phyloP scores from a whole-genome alignment of 768 basidiomycete species.

The Mycena belliarum region DNA sequence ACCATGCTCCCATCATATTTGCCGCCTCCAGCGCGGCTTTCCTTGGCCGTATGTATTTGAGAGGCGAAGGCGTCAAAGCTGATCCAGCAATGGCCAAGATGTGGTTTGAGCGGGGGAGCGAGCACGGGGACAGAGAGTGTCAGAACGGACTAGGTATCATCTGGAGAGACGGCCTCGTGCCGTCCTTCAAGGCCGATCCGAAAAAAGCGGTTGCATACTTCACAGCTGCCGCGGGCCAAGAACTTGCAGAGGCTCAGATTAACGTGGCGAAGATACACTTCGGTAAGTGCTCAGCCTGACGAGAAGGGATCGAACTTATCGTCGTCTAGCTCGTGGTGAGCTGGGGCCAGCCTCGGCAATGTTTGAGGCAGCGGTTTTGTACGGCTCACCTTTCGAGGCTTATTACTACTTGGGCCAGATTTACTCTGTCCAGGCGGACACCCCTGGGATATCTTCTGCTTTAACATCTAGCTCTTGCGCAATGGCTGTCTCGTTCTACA shows the following conservation, averaged over 20 bases:
- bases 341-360: conserved; percentile 62
- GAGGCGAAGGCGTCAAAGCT: conserved; percentile 87
- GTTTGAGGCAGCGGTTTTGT: conserved; percentile 83
- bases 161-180: conserved; percentile 82
- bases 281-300: conserved; percentile 37
- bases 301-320: conserved; percentile 10
- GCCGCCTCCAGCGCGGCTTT: conserved; percentile 86
- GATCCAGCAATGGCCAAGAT: conserved; percentile 79
- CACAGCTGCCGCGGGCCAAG: conserved; percentile 76
- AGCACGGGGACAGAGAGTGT: conserved; percentile 82
- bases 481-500: conserved; percentile 90
- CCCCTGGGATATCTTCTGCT: conserved; percentile 42
- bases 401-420: conserved; percentile 92
- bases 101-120: conserved; percentile 91
- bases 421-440: conserved; percentile 59
- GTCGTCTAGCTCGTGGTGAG: conserved; percentile 65
- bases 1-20: conserved; percentile 51
- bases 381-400: conserved; percentile 92
- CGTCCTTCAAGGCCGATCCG: conserved; percentile 62
- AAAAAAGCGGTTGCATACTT: conserved; percentile 71
- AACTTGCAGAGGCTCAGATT: conserved; percentile 90
- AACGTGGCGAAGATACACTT: conserved; percentile 84
- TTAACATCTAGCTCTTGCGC: conserved; percentile 77
- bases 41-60: conserved; percentile 89
- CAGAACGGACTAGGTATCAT: conserved; percentile 92